Evolutionary conservation across 1,284 basidiomycete species (phyloP).

Genomic region (Grifola frondosa): DNA sequence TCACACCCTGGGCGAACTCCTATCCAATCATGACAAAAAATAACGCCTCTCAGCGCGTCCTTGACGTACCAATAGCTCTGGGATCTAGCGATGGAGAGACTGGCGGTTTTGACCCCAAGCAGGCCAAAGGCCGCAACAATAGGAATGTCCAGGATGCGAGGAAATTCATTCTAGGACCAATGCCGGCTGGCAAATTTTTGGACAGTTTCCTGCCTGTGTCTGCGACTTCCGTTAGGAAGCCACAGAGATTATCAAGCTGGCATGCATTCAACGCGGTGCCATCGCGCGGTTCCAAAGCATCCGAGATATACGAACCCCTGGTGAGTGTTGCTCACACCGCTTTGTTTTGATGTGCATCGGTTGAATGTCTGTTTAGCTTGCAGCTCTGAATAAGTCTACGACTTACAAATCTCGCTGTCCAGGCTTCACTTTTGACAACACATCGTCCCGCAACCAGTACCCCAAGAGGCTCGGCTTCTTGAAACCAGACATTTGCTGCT

Average conservation of each 20-base stretch:
- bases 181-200: not conserved
- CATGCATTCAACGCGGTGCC: not conserved
- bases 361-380: too few species aligned
- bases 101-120: not conserved
- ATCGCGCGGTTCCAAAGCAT: not conserved
- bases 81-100: not conserved
- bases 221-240: not conserved
- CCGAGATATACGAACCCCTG: not conserved
- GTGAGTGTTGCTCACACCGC: too few species aligned
- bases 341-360: too few species aligned
- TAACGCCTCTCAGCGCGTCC: too few species aligned
- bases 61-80: slow-evolving; percentile 1
- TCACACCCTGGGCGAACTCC: too few species aligned
- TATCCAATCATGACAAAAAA: too few species aligned
- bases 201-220: not conserved
- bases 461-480: not conserved
- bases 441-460: not conserved
- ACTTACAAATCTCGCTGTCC: slow-evolving; percentile 3
- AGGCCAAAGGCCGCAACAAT: not conserved
- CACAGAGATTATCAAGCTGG: not conserved
- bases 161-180: not conserved
- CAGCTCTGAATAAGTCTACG: slow-evolving; percentile 2
- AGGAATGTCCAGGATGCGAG: not conserved
- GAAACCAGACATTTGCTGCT: slow-evolving; percentile 6
- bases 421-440: slow-evolving; percentile 3